phyloP scores from a whole-genome alignment of 1,284 basidiomycete genomes.

The Phlebopus sp. region DNA sequence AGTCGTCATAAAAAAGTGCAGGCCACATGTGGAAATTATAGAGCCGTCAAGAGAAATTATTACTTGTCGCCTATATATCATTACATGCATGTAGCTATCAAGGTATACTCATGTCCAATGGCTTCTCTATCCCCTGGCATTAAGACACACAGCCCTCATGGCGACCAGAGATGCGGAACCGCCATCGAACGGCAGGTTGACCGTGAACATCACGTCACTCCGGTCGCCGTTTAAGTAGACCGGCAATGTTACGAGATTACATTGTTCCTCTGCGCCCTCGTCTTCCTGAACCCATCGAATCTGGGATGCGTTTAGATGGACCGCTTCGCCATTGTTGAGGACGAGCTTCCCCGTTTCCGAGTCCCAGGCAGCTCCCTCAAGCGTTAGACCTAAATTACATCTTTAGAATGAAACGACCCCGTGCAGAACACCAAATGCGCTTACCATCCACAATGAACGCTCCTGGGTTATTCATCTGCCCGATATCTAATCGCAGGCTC shows the following conservation, averaged over 20 bases:
- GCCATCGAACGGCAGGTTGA: constrained; percentile 73
- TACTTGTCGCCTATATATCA: constrained; percentile 19
- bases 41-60: constrained; percentile 13
- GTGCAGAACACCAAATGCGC: constrained; percentile 23
- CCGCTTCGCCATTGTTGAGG: constrained; percentile 80
- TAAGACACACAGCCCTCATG: constrained; percentile 80
- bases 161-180: constrained; percentile 66
- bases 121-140: constrained; percentile 56
- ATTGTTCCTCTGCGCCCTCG: constrained; percentile 26
- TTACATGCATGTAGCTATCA: constrained; percentile 20
- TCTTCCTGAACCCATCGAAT: constrained; percentile 84
- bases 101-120: constrained; percentile 18
- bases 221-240: constrained; percentile 92
- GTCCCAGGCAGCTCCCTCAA: constrained; percentile 83
- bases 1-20: constrained; percentile 13
- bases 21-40: constrained; percentile 8
- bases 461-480: constrained; percentile 67
- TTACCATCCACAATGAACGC: constrained; percentile 85
- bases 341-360: constrained; percentile 53
- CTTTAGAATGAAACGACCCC: background rate
- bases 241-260: constrained; percentile 71
- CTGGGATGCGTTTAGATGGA: constrained; percentile 75
- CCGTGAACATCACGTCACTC: constrained; percentile 85
- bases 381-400: constrained; percentile 60
- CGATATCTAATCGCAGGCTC: constrained; percentile 75